Evolutionary conservation across 2,329 filamentous ascomycete species (phyloP), one percentile per base, ranked within the genome.

Genomic region (Ophiocordyceps robertsii): DNA sequence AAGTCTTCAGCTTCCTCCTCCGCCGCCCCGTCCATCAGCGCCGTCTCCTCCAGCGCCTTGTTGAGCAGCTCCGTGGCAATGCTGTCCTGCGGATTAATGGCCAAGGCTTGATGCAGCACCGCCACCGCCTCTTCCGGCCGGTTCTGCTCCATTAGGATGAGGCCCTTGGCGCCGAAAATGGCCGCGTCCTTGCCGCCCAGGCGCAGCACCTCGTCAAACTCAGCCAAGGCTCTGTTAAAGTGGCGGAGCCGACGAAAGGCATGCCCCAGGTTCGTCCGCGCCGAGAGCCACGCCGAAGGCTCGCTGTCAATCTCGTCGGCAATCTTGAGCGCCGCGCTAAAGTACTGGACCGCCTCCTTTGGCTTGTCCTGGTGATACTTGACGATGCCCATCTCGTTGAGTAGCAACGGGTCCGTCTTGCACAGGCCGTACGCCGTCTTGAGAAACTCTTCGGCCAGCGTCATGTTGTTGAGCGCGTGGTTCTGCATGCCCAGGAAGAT

Each of bases 401-500:
- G 71, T 4, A 98, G 76, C 6, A 96, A 66, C 0, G 92, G 92
- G 53, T 98, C 92, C 1, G 80, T 83, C 53, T 80, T 77, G 66
- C 87, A 93, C 12, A 93, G 70, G 0, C 76, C 72, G 59, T 92
- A 93, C 0, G 92, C 89, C 3, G 87, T 88, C 54, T 86, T 88
- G 37, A 96, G 75, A 59, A 96, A 98, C 60, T 98, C 92, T 49
- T 93, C 84, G 0, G 93, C 92, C 14, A 96, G 73, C 1, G 80
- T 81, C 76, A 96, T 85, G 54, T 98, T 96, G 62, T 94, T 94
- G 46, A 98, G 73, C 16, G 90, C 87, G 39, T 96, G 81, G 62
- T 98, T 93, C 60, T 98, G 93, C 92, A 98, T 98, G 7, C 93
- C 92, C 24, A 98, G 68, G 59, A 96, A 98, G 3, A 98, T 77